A percentile compares a stretch with the other conserved stretches of the same genome.
Evolutionary conservation across 768 basidiomycete species (phyloP).

Genomic region (Agaricus sinodeliciosus): DNA sequence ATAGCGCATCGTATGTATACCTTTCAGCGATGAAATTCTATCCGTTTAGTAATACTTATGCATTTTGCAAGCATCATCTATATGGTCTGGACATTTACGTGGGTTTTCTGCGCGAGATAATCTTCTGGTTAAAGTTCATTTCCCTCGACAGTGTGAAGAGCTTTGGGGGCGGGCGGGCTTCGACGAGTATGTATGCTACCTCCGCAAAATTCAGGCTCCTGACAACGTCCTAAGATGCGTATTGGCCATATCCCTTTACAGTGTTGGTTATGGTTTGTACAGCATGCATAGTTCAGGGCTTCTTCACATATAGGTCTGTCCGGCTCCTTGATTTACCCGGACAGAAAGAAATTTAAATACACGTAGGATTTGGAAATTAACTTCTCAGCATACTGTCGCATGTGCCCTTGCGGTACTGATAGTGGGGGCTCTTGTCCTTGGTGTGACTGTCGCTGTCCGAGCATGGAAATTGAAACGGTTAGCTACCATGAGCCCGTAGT

Average conservation of each 20-base stretch:
- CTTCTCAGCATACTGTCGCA: background rate
- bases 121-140: background rate
- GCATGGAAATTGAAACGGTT: background rate
- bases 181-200: conserved; percentile 13
- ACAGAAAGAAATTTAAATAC: background rate
- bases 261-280: background rate
- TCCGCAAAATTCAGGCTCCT: background rate
- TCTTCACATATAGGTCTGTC: background rate
- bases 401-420: background rate
- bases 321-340: background rate
- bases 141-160: conserved; percentile 15
- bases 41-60: background rate
- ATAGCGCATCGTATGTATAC: background rate
- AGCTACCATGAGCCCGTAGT: background rate
- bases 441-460: background rate
- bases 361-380: conserved; percentile 1
- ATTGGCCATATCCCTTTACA: conserved; percentile 2
- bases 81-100: conserved; percentile 13
- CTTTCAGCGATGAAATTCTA: background rate
- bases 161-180: conserved; percentile 12
- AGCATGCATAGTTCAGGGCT: background rate
- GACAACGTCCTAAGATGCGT: background rate
- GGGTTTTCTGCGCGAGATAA: background rate
- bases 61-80: conserved; percentile 11
- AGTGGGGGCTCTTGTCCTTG: background rate